Base-by-base conservation (phyloP, 2,329 filamentous ascomycete species). In the Penicillium corylophilum region DNA sequence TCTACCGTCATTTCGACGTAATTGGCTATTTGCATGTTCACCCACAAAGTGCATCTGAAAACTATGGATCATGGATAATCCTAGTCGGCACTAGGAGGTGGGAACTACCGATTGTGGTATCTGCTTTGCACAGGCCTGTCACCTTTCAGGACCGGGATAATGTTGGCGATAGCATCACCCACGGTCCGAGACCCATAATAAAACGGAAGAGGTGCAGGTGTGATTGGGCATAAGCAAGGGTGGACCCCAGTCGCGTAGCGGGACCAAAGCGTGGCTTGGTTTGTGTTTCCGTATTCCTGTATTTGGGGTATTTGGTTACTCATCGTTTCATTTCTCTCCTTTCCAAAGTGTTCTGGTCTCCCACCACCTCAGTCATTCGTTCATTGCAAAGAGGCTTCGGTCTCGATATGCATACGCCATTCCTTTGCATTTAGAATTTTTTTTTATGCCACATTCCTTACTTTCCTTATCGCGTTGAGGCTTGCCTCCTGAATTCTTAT, bases 311-410 rank as follows among this genome's bases (percentile, higher is more conserved):
- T 50, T 56, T 45, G 38, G 26, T 35, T 23, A 22, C n/a, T 43
- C 38, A 45, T 41, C 20, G 23, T 26, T 26, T 12, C 39, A n/a
- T 41, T 8, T 26, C 38, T 26, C 38, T 24, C 39, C 39, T 40
- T 24, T 9, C 39, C 39, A 22, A 24, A 22, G 18, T 41, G 39
- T 40, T 18, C 20, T 20, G 5, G 18, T 20, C 44, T 33, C 8
- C 43, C 40, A 46, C 50, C 52, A 29, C 48, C 43, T 35, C 58
- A 68, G 55, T 66, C 65, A 64, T 66, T 69, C 65, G 60, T 66
- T 68, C 55, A 58, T 54, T 24, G 13, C 44, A 35, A 42, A 42
- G 52, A 59, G 52, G 16, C 55, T 56, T 55, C 44, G 46, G 48
- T 52, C 58, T 57, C 50, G 42, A 55, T 35, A 51, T 59, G 39